A percentile compares a stretch with the other conserved stretches of the same genome.
Conservation (phyloP, 192 early-diverging fungal genomes). For the Coemansia sp. region DNA sequence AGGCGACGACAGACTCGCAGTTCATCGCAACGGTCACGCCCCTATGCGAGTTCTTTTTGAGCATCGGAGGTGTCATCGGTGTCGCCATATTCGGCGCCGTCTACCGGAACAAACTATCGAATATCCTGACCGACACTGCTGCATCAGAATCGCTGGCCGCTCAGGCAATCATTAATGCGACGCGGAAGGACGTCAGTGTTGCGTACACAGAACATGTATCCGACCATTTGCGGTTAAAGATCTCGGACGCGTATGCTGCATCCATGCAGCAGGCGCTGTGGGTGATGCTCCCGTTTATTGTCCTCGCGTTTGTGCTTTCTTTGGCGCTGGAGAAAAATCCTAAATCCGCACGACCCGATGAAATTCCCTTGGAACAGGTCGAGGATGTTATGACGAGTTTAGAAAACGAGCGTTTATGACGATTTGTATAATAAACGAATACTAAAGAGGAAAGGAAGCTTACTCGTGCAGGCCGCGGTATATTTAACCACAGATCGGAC, state of each 20-base stretch:
- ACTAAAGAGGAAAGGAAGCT: no score
- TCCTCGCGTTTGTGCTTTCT: slow-evolving; percentile 48
- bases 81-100: slow-evolving; percentile 61
- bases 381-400: no score
- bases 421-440: background rate
- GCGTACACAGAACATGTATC: slow-evolving; percentile 40
- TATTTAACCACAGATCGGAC: no score
- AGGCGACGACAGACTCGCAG: slow-evolving; percentile 59
- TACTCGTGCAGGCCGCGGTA: no score
- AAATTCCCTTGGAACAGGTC: slow-evolving; percentile 5
- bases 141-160: slow-evolving; percentile 24
- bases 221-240: slow-evolving; percentile 19
- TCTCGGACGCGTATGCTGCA: slow-evolving; percentile 55
- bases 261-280: slow-evolving; percentile 53
- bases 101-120: slow-evolving; percentile 61
- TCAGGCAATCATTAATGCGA: slow-evolving; percentile 54
- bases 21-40: slow-evolving; percentile 69
- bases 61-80: slow-evolving; percentile 65
- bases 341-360: slow-evolving; percentile 1
- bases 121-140: slow-evolving; percentile 19
- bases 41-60: slow-evolving; percentile 65
- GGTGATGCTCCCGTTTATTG: slow-evolving; percentile 53
- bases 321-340: slow-evolving; percentile 41
- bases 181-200: slow-evolving; percentile 45
- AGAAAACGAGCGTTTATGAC: no score